Conservation (phyloP, 306 rosid genomes). For the Carpinus viminea region DNA sequence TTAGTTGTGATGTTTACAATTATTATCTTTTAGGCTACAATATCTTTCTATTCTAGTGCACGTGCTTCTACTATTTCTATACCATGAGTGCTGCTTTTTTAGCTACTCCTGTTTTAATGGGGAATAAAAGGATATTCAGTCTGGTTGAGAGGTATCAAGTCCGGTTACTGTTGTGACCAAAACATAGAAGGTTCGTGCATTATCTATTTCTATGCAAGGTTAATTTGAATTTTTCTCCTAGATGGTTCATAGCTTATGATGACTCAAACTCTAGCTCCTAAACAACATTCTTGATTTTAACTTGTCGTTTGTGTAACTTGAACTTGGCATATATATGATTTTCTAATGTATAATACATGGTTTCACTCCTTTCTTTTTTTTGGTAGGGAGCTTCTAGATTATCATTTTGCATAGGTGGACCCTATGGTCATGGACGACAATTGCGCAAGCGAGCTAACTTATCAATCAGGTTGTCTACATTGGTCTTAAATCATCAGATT, state of each 20-base stretch:
- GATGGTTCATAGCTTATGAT: neutral
- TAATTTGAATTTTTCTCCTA: neutral
- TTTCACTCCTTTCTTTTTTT: slow-evolving; percentile 10
- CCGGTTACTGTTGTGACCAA: neutral
- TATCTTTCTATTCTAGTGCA: neutral
- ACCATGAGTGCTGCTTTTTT: neutral
- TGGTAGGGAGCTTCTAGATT: slow-evolving; percentile 79
- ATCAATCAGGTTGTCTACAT: slow-evolving; percentile 76
- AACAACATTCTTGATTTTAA: neutral
- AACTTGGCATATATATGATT: slow-evolving; percentile 1
- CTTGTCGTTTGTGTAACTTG: neutral
- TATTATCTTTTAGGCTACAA: neutral
- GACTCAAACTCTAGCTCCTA: neutral
- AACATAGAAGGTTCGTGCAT: neutral
- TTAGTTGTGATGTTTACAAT: neutral
- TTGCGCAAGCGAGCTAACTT: slow-evolving; percentile 75
- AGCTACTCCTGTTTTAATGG: neutral
- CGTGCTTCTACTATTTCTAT: neutral
- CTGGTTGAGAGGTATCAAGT: neutral
- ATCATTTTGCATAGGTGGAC: slow-evolving; percentile 87
- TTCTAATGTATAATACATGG: neutral
- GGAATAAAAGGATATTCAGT: neutral
- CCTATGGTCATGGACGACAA: slow-evolving; percentile 89
- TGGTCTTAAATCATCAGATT: slow-evolving; percentile 88
- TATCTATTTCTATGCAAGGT: neutral